A percentile compares a stretch with the other conserved stretches of the same genome.
These are phyloP conservation scores for Metschnikowia borealis DNA, from an alignment of 805 yeast species.

Conservation along the genomic window DNA sequence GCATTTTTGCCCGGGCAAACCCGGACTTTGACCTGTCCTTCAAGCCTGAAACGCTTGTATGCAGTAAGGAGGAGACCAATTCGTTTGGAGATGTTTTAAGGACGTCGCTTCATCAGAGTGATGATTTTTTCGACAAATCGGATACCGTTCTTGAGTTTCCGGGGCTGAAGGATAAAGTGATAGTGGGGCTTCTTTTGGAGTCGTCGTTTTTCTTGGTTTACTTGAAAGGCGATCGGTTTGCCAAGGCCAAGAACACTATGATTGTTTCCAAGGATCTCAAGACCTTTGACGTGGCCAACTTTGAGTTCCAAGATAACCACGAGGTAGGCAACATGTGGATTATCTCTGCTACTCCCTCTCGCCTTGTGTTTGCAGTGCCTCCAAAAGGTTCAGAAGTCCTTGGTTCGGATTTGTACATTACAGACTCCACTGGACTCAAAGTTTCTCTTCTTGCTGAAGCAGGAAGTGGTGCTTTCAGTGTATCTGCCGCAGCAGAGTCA, in stretches of 20 bases:
- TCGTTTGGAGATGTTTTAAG: slow-evolving; percentile 38
- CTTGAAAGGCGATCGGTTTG: slow-evolving; percentile 42
- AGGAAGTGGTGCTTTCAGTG: slow-evolving; percentile 33
- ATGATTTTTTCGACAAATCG: slow-evolving; percentile 41
- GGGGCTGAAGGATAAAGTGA: background rate
- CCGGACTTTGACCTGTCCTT: slow-evolving; percentile 20
- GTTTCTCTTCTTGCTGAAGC: slow-evolving; percentile 44
- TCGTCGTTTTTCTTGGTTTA: slow-evolving; percentile 40
- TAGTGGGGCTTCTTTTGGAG: slow-evolving; percentile 11
- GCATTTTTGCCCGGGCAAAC: slow-evolving; percentile 32
- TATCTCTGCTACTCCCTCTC: slow-evolving; percentile 36
- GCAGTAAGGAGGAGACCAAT: slow-evolving; percentile 31
- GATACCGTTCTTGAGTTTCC: slow-evolving; percentile 1
- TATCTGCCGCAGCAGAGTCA: slow-evolving; percentile 55
- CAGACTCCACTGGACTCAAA: slow-evolving; percentile 56
- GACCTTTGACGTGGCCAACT: slow-evolving; percentile 36
- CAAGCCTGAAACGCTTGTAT: slow-evolving; percentile 25
- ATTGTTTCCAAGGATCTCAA: slow-evolving; percentile 47
- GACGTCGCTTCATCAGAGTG: slow-evolving; percentile 36
- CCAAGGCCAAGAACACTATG: slow-evolving; percentile 33
- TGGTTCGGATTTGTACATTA: slow-evolving; percentile 20
- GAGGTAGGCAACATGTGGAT: slow-evolving; percentile 35
- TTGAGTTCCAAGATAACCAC: slow-evolving; percentile 28
- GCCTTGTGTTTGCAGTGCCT: slow-evolving; percentile 20
- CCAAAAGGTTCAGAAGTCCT: background rate